Evolutionary conservation across 108 stramenopile genomes (phyloP).

Genomic region (Mayamaea pseudoterrestris): DNA sequence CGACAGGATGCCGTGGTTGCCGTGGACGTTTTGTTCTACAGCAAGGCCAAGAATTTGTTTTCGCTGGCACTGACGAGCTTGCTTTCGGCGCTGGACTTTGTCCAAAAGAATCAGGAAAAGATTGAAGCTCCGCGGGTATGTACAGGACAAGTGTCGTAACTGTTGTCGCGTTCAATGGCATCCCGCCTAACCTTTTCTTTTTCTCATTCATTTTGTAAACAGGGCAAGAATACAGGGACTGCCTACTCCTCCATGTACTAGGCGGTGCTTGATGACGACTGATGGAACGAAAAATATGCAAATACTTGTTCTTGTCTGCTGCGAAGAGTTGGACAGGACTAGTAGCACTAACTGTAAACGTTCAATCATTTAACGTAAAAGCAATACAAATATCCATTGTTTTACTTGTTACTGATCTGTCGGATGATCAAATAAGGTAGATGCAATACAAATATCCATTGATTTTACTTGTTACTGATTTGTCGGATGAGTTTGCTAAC

Average conservation of each 20-base stretch:
- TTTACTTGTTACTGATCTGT: too few relatives aligned
- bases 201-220: not conserved
- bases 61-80: slow-evolving; percentile 16
- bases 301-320: not conserved
- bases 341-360: not conserved
- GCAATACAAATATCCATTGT: too few relatives aligned
- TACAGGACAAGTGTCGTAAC: slow-evolving; percentile 6
- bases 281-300: too few relatives aligned
- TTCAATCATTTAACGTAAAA: too few relatives aligned
- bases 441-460: too few relatives aligned
- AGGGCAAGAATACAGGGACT: not conserved
- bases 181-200: not conserved
- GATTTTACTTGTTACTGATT: too few relatives aligned
- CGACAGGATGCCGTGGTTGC: slow-evolving; percentile 28
- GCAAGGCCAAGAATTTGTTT: slow-evolving; percentile 21
- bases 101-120: slow-evolving; percentile 64
- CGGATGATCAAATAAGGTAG: too few relatives aligned
- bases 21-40: slow-evolving; percentile 39
- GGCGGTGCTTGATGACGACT: not conserved
- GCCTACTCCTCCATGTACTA: not conserved
- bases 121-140: slow-evolving; percentile 49
- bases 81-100: slow-evolving; percentile 32
- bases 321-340: not conserved
- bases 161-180: not conserved
- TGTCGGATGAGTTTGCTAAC: too few relatives aligned